Base-by-base conservation (phyloP, 192 early-diverging fungal species). In the Coemansia sp. region DNA sequence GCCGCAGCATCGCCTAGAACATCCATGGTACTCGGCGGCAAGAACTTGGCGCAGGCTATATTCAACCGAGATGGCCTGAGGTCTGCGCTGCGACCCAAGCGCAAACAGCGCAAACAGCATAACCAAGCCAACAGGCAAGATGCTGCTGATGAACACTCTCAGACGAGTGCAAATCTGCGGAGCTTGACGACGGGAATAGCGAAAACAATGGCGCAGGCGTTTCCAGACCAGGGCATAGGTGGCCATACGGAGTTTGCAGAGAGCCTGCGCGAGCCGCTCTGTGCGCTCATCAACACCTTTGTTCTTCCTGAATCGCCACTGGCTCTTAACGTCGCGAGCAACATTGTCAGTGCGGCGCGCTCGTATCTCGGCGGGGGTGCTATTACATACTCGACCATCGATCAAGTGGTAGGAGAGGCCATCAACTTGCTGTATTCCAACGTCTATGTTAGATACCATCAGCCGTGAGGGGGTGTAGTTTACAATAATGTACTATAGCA, bases 401-500 rank as follows among this genome's bases (percentile, higher is more conserved):
- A 80, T 33, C 33, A 60, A 8, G 53, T 58, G 29, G 70, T 60
- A 22, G 43, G 71, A 18, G 65, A 69, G 11, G 71, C 74, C 5
- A 60, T 80, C 9, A 62, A 74, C 38, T 61, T 74, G 29, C 50
- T 80, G 47, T 73, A 80, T 27, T 43, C 65, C 11, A 80, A 80
- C 41, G 73, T 80, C 1, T 74, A 80, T 64, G 60, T 75, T n/a
- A 44, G 53, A 57, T 67, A 67, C 11, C 52, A 20, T 22, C 52
- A 47, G 44, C 15, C 15, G 15, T 16, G 44, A 47, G 44, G 15
- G 9, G 15, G 44, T 47, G 44, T 27, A 27, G 44, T 47, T 47
- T 47, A 47, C 44, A 18, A 47, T 47, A 47, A 18, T 47, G 44
- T 15, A 64, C 27, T 27, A 27, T 27, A 27, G 27, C 27, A 27